Conservation (phyloP, 108 stramenopile genomes). For the Pelagomonas calceolata region DNA sequence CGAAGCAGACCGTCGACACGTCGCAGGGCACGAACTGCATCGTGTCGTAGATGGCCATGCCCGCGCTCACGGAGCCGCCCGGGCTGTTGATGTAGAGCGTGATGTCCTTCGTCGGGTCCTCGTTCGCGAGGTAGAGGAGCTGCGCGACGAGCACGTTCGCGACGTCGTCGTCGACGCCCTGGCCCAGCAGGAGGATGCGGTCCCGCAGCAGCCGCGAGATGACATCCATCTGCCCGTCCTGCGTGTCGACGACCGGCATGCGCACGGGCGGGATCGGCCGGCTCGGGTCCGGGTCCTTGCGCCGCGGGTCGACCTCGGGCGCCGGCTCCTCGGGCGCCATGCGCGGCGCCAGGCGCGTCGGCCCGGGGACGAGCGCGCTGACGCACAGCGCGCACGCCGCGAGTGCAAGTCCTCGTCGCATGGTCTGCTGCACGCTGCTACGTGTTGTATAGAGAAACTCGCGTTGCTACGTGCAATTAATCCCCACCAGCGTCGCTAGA, state of each 20-base stretch:
- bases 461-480: too few relatives aligned
- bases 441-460: too few relatives aligned
- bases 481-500: too few relatives aligned
- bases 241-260: slow-evolving; percentile 57
- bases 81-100: slow-evolving; percentile 91
- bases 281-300: slow-evolving; percentile 62
- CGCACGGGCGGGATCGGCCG: slow-evolving; percentile 51
- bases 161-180: slow-evolving; percentile 81
- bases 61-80: slow-evolving; percentile 70
- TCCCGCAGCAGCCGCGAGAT: slow-evolving; percentile 77
- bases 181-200: slow-evolving; percentile 77
- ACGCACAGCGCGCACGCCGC: too few relatives aligned
- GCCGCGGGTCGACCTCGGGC: slow-evolving; percentile 73
- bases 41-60: too few relatives aligned
- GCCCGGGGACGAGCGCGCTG: too few relatives aligned
- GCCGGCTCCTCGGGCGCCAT: too few relatives aligned
- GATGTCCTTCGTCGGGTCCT: slow-evolving; percentile 82
- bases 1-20: slow-evolving; percentile 48
- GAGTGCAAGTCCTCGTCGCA: too few relatives aligned
- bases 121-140: too few relatives aligned
- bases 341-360: too few relatives aligned
- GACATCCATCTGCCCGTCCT: slow-evolving; percentile 75
- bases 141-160: slow-evolving; percentile 83
- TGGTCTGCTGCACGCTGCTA: too few relatives aligned
- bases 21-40: too few relatives aligned